phyloP scores from a whole-genome alignment of 1,284 basidiomycete species.

The Trametes hirsuta region DNA sequence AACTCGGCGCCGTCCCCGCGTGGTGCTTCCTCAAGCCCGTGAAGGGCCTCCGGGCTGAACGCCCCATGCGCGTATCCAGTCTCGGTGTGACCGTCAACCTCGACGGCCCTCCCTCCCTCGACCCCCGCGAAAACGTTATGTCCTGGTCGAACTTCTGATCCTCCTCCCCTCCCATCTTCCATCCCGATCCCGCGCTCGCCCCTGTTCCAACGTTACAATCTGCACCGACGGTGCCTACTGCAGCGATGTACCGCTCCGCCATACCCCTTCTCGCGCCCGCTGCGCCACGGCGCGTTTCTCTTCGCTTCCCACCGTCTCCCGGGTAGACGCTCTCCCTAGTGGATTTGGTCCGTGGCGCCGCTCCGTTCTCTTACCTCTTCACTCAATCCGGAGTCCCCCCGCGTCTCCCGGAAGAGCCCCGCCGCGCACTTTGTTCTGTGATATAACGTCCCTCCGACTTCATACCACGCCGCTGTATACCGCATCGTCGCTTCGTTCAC shows the following conservation, averaged over 20 bases:
- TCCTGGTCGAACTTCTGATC: conserved; percentile 71
- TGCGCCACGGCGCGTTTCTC: conserved; percentile 13
- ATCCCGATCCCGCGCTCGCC: neutral
- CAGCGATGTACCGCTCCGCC: conserved; percentile 5
- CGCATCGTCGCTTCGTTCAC: neutral
- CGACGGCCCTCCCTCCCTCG: conserved; percentile 39
- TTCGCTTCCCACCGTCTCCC: conserved; percentile 7
- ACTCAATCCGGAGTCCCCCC: neutral
- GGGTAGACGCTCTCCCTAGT: conserved; percentile 21
- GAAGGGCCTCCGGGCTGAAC: conserved; percentile 57
- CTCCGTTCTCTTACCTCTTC: neutral
- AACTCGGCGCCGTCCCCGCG: conserved; percentile 69
- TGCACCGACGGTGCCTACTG: neutral
- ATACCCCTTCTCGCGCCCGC: conserved; percentile 5
- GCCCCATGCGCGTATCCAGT: conserved; percentile 65
- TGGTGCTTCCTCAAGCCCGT: conserved; percentile 72
- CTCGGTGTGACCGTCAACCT: conserved; percentile 62
- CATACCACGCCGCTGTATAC: conserved; percentile 9
- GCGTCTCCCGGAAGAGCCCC: neutral
- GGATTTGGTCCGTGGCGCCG: conserved; percentile 12
- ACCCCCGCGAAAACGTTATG: conserved; percentile 51
- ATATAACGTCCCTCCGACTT: conserved; percentile 7
- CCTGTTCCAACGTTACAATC: neutral
- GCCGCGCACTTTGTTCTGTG: conserved; percentile 6
- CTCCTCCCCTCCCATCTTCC: neutral